These are phyloP conservation scores for Hymenoscyphus albidus DNA, from an alignment of 2,329 filamentous ascomycete species.

Conservation along the genomic window DNA sequence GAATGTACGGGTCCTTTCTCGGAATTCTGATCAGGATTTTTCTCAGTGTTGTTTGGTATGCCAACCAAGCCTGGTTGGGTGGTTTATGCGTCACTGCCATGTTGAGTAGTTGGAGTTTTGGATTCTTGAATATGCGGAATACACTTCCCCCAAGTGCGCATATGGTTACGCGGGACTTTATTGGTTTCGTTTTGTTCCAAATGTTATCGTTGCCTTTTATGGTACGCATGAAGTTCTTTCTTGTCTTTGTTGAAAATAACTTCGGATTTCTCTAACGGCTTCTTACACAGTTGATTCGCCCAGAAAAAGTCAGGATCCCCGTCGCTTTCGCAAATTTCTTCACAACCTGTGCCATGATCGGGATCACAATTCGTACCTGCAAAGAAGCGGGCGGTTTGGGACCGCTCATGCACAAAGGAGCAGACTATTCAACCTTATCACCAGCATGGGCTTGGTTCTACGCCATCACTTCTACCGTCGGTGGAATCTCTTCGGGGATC, in stretches of 20 bases:
- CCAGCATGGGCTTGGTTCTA: background rate
- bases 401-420: slow-evolving; percentile 1
- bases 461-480: slow-evolving; percentile 7
- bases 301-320: slow-evolving; percentile 39
- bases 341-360: slow-evolving; percentile 35
- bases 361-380: background rate
- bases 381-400: slow-evolving; percentile 41
- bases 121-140: slow-evolving; percentile 37
- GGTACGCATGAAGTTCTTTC: background rate
- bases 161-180: slow-evolving; percentile 37
- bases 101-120: slow-evolving; percentile 34
- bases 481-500: slow-evolving; percentile 4
- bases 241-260: background rate
- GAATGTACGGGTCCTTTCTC: slow-evolving; percentile 37
- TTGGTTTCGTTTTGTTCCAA: slow-evolving; percentile 38
- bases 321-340: slow-evolving; percentile 39
- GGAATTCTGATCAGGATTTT: slow-evolving; percentile 37
- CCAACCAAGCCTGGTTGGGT: slow-evolving; percentile 26
- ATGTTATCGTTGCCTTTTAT: slow-evolving; percentile 33
- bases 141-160: slow-evolving; percentile 33
- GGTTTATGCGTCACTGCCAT: slow-evolving; percentile 42
- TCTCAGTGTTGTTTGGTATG: slow-evolving; percentile 37
- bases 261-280: slow-evolving; percentile 4
- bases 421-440: background rate
- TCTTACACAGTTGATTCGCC: slow-evolving; percentile 40